Conservation (phyloP, 805 yeast genomes). For the Lachancea quebecensis region DNA sequence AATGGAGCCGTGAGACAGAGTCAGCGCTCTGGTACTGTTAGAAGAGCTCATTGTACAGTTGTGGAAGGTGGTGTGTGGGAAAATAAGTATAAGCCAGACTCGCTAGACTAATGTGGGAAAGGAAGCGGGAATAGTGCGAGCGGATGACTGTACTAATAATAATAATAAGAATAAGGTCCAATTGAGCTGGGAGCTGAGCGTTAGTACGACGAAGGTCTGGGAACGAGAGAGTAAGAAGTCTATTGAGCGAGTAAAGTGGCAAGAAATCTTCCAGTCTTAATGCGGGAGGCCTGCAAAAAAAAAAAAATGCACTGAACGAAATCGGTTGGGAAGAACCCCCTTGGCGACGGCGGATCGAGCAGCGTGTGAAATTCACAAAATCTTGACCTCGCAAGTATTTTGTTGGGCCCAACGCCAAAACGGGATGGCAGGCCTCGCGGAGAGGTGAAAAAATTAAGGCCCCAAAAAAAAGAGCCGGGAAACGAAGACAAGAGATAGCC, state of each 20-base stretch:
- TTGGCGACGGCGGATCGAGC: background rate
- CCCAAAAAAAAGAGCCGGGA: too few species aligned
- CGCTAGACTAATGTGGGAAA: background rate
- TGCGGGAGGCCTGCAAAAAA: background rate
- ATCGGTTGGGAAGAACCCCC: background rate
- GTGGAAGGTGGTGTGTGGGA: background rate
- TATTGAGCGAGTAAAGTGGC: background rate
- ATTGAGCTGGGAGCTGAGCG: background rate
- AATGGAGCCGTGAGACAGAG: slow-evolving; percentile 74
- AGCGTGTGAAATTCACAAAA: too few species aligned
- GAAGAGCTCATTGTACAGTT: slow-evolving; percentile 28
- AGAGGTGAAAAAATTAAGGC: too few species aligned
- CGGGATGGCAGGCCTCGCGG: too few species aligned
- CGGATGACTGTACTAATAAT: background rate
- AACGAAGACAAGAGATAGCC: too few species aligned
- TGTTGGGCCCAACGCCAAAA: background rate
- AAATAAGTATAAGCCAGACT: background rate
- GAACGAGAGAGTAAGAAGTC: background rate
- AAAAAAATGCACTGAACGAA: background rate
- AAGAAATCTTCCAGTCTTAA: too few species aligned
- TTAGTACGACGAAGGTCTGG: slow-evolving; percentile 1
- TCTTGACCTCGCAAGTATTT: background rate
- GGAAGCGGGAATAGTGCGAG: background rate
- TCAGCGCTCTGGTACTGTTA: slow-evolving; percentile 60
- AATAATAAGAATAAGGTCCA: background rate